These are phyloP conservation scores for Diplogelasinospora grovesii DNA, from an alignment of 495 filamentous ascomycete genomes.

Conservation along the genomic window DNA sequence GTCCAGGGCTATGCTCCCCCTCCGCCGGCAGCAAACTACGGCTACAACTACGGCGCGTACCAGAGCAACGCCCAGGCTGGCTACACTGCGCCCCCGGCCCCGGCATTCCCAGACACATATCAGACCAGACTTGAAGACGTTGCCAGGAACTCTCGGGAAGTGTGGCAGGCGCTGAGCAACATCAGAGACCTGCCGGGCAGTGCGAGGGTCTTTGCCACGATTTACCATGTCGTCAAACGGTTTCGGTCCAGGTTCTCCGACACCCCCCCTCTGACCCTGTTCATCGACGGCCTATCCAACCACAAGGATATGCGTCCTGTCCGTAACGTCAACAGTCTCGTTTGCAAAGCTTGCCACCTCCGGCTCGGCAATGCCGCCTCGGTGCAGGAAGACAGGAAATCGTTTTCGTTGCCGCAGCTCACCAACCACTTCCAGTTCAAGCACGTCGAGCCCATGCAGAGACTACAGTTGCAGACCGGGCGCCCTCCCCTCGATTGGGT, in stretches of 20 bases:
- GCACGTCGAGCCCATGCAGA: constrained; percentile 44
- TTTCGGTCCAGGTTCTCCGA: constrained; percentile 50
- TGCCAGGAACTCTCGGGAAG: constrained; percentile 49
- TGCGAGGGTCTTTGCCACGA: constrained; percentile 55
- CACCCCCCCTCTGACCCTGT: constrained; percentile 50
- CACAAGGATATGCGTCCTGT: constrained; percentile 60
- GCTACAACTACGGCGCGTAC: constrained; percentile 23
- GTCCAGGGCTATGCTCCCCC: constrained; percentile 13
- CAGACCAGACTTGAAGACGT: constrained; percentile 52
- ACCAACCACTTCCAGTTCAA: constrained; percentile 60
- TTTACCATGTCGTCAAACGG: constrained; percentile 53
- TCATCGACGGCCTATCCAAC: constrained; percentile 60
- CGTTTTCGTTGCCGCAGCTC: constrained; percentile 55
- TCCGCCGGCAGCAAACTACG: constrained; percentile 13
- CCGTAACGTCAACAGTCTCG: constrained; percentile 56
- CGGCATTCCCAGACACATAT: constrained; percentile 30
- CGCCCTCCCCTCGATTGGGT: constrained; percentile 51
- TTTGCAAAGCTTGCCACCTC: constrained; percentile 54
- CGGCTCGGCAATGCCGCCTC: constrained; percentile 26
- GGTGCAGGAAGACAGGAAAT: constrained; percentile 37
- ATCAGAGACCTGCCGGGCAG: constrained; percentile 57
- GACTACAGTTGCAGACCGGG: too few species aligned
- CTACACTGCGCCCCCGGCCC: constrained; percentile 11
- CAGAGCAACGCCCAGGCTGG: constrained; percentile 13
- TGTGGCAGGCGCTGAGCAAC: constrained; percentile 54